Base-by-base conservation (phyloP, 2,329 filamentous ascomycete species). In the Paramyrothecium roridum region DNA sequence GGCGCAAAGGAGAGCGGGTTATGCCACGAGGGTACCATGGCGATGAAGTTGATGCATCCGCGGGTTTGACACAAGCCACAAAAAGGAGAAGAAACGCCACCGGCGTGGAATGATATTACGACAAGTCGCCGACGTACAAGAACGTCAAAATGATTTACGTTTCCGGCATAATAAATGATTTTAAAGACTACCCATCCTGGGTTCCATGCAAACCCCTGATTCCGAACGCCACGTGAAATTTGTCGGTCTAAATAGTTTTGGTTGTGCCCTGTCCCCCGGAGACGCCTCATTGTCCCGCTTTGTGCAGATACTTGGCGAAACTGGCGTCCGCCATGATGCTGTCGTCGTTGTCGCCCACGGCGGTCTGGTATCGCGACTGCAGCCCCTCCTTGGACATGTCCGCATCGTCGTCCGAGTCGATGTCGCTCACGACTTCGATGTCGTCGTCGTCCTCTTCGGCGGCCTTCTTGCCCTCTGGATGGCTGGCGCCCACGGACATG, bases 321-420 rank as follows among this genome's bases (percentile, higher is more conserved):
- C 83, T 85, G n/a, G 82, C 82, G 48, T 84, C 80, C 7, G 79
- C 76, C 63, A 76, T 71, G 50, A 78, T 69, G 0, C 77, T 78
- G 48, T 83, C 77, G 19, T 73, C 74, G 20, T 83, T 82, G 13
- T 85, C 82, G 40, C 80, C 78, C 65, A 96, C 77, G 0, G 92
- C 90, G 47, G 90, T 82, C 67, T 89, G 82, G 69, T 97, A 98
- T 60, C 91, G 80, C 51, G 84, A 78, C 66, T 90, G 85, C 49
- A 96, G 78, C 2, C 89, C 86, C 58, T 87, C 82, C 58, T 84
- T 80, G 47, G 84, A 81, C 1, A 80, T 80, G 40, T 81, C 81
- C 10, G 82, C 80, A 23, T 84, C 81, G 46, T 82, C 79, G 21
- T 81, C 83, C 30, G 84, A 81, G 50, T 81, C 77, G n/a, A 80